Conservation (phyloP, 345 rosid species). For the Durio zibethinus region DNA sequence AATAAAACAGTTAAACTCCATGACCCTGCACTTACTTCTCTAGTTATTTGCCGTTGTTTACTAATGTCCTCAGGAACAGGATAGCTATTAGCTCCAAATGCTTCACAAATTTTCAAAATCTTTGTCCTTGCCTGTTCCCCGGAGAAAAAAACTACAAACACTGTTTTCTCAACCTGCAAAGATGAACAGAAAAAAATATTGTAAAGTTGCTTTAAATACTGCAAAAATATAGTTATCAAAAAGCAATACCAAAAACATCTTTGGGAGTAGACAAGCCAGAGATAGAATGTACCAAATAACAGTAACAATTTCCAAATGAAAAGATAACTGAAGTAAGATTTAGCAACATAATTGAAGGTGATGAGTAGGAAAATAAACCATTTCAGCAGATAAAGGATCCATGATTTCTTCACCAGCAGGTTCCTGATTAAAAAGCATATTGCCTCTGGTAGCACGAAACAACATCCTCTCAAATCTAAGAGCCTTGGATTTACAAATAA, state of each 20-base stretch:
- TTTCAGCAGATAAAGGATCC: conserved; percentile 87
- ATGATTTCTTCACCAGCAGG: conserved; percentile 82
- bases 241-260: conserved; percentile 11
- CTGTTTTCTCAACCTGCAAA: conserved; percentile 76
- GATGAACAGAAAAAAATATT: conserved; percentile 16
- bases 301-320: conserved; percentile 6
- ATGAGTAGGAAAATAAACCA: conserved; percentile 45
- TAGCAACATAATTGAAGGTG: not conserved
- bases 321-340: conserved; percentile 9
- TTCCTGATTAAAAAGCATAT: conserved; percentile 94
- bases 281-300: not conserved
- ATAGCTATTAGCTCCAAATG: conserved; percentile 95
- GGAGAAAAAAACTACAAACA: conserved; percentile 89
- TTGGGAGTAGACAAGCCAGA: not conserved
- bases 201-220: conserved; percentile 5
- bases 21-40: conserved; percentile 63
- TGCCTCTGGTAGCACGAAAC: conserved; percentile 98
- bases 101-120: conserved; percentile 87
- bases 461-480: conserved; percentile 88
- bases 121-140: conserved; percentile 96
- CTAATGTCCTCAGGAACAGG: conserved; percentile 87
- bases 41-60: conserved; percentile 83
- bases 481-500: conserved; percentile 66
- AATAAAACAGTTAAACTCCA: conserved; percentile 12
- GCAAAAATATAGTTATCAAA: not conserved